These are phyloP conservation scores for Aphanocladium album DNA, from an alignment of 2,329 filamentous ascomycete genomes.

Conservation along the genomic window DNA sequence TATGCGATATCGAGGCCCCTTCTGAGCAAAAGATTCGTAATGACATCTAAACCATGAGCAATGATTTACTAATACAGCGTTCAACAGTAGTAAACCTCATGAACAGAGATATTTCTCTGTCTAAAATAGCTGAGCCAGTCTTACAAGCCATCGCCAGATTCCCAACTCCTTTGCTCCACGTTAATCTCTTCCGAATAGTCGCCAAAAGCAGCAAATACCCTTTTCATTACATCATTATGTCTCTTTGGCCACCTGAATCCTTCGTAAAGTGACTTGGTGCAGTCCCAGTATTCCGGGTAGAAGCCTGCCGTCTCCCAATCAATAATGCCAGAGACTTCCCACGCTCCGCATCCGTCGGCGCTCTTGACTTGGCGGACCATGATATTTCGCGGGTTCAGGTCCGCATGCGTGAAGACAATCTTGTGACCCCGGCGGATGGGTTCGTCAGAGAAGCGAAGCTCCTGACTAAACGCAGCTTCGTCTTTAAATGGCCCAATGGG, in stretches of 20 bases:
- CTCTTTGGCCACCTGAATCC: constrained; percentile 15
- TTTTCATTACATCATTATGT: constrained; percentile 15
- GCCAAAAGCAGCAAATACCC: constrained; percentile 19
- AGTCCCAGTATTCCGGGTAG: constrained; percentile 39
- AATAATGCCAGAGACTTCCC: constrained; percentile 33
- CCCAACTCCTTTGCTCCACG: constrained; percentile 19
- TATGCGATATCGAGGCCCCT: no score
- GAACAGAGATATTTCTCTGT: no score
- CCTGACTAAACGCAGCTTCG: constrained; percentile 28
- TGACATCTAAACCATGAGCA: no score
- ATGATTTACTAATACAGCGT: no score
- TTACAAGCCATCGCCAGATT: constrained; percentile 12
- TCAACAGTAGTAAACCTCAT: no score
- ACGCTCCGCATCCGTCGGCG: not conserved
- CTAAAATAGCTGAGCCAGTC: not conserved
- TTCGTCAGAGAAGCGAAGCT: constrained; percentile 26
- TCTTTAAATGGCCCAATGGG: constrained; percentile 25
- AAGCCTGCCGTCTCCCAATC: constrained; percentile 45
- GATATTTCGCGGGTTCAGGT: constrained; percentile 30
- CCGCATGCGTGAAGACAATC: constrained; percentile 29
- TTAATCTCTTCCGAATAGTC: constrained; percentile 20
- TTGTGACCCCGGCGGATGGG: constrained; percentile 24
- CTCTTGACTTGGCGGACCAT: constrained; percentile 20
- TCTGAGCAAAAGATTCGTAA: no score
- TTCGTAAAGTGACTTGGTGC: constrained; percentile 25